A percentile compares a stretch with the other conserved stretches of the same genome.
These are phyloP conservation scores for Lithocarpus polystachyus DNA, from an alignment of 306 rosid genomes.

Conservation along the genomic window DNA sequence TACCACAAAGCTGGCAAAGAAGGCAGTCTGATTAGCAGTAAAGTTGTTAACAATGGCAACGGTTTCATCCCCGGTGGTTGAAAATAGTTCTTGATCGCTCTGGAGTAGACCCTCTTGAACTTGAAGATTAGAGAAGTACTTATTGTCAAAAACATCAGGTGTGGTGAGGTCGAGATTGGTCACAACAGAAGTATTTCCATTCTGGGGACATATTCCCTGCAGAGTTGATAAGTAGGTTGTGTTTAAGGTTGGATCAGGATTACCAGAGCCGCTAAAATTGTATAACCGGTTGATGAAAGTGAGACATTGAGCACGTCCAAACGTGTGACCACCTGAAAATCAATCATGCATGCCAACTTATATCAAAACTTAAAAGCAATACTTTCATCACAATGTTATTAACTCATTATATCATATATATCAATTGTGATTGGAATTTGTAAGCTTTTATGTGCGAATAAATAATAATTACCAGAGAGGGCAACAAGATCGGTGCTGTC, in stretches of 20 bases:
- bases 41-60: constrained; percentile 2
- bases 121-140: constrained; percentile 24
- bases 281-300: background rate
- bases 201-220: constrained; percentile 7
- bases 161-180: constrained; percentile 9
- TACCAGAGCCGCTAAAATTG: constrained; percentile 5
- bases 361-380: background rate
- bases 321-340: constrained; percentile 30
- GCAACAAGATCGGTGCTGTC: constrained; percentile 45
- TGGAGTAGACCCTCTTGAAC: background rate
- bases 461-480: constrained; percentile 46
- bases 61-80: constrained; percentile 12
- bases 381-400: background rate
- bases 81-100: constrained; percentile 25
- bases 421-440: background rate
- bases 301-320: constrained; percentile 14
- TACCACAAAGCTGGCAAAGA: constrained; percentile 20
- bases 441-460: background rate
- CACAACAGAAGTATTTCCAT: background rate
- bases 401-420: no score
- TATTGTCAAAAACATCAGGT: background rate
- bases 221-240: constrained; percentile 9
- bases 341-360: background rate
- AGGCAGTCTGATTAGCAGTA: background rate
- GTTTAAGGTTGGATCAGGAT: constrained; percentile 19